Base-by-base conservation (phyloP, 176 grass and related monocot species). In the Olyra latifolia region DNA sequence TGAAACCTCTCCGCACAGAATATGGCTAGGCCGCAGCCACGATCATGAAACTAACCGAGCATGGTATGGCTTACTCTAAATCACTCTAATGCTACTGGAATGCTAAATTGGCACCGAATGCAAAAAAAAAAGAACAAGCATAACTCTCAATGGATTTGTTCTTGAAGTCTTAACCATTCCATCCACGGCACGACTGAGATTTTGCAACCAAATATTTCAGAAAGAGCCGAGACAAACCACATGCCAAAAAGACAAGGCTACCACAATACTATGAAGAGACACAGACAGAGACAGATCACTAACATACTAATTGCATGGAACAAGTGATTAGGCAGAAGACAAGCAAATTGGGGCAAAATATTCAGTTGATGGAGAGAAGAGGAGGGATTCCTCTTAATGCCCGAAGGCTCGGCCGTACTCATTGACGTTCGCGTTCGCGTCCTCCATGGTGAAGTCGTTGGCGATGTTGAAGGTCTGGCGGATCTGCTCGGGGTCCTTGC, bases 401-500 rank as follows among this genome's bases (percentile, higher is more conserved):
- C 4, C 32, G 32, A 35, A 35, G 32, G 32, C 32, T 4, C 32
- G 4, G 32, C 32, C 32, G 32, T 35, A 4, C 32, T 35, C 32
- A 4, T 35, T 1, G 32, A 35, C 4, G 32, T 35, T 35, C 32
- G 32, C 32, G 32, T 35, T 4, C 32, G 32, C 32, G 32, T 35
- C 32, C 32, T 35, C 32, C 4, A 4, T 0, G 22, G 69, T 82
- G 56, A 40, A 52, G 45, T 83, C 60, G 8, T 66, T 66, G 17
- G 4, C 1, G 60, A 83, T 66, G 60, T 75, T 32, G 61, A 66
- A 57, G 11, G 1, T n/a, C 61, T 12, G 1, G 32, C 80, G 69
- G 22, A 83, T 56, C 81, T 83, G 20, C 10, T 14, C 38, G 38
- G 39, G 6, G 17, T 16, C 35, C 71, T 67, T 83, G 61, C 24